Conservation (phyloP, 495 filamentous ascomycete genomes). For the Daldinia loculata region DNA sequence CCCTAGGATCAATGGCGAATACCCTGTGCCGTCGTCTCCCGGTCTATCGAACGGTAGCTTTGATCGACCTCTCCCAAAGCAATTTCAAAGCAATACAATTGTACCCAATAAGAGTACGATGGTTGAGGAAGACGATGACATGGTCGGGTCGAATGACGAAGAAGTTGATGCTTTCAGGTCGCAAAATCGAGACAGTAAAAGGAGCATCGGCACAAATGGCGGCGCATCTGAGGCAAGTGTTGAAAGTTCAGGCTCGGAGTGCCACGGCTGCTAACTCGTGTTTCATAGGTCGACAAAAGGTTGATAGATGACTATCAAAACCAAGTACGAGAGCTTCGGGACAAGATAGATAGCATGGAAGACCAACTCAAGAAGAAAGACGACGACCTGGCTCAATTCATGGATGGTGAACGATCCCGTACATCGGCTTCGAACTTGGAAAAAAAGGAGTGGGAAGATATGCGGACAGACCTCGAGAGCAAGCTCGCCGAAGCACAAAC, state of each 20-base stretch:
- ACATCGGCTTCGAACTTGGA: constrained; percentile 60
- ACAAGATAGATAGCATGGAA: constrained; percentile 78
- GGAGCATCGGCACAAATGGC: constrained; percentile 58
- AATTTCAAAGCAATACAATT: constrained; percentile 94
- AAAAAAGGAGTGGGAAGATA: constrained; percentile 75
- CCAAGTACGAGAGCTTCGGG: constrained; percentile 77
- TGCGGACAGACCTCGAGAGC: constrained; percentile 76
- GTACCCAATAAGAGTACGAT: constrained; percentile 98
- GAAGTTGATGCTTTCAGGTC: constrained; percentile 64
- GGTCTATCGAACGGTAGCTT: constrained; percentile 53
- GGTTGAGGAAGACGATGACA: constrained; percentile 94
- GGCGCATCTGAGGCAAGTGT: constrained; percentile 59
- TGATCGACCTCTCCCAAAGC: constrained; percentile 76
- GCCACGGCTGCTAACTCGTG: constrained; percentile 3
- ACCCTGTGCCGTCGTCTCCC: constrained; percentile 57
- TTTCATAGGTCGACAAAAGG: constrained; percentile 69
- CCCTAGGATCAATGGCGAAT: constrained; percentile 53
- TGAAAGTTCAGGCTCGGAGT: not conserved
- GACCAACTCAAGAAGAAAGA: constrained; percentile 60
- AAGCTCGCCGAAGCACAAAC: constrained; percentile 81
- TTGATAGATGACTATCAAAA: constrained; percentile 77
- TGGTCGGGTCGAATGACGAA: constrained; percentile 52
- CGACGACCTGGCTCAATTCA: constrained; percentile 54
- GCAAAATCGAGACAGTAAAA: constrained; percentile 63
- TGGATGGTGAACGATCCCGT: constrained; percentile 55